Evolutionary conservation across 257 asterid genomes (phyloP), one percentile per base, ranked within the genome.

Genomic region (Euphrasia confusa): DNA sequence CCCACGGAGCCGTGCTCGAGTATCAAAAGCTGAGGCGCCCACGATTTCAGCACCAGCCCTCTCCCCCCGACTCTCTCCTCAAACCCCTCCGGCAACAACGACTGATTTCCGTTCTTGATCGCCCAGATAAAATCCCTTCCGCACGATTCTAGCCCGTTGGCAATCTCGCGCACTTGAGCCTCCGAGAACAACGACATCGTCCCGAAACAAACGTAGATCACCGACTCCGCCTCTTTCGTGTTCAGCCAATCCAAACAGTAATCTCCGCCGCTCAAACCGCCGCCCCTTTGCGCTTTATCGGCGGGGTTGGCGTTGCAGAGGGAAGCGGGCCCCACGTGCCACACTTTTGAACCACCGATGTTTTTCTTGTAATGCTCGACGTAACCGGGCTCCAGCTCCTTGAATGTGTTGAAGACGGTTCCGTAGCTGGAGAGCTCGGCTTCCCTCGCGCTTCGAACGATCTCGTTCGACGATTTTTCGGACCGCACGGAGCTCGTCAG

Each of bases 11-110:
- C 76, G 72, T 81, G 85, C 21, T 65, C 69, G n/a, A 81, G 55
- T 15, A 84, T 81, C 62, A 81, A 7, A 42, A 78, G 85, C 42
- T 81, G 91, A 0, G 82, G 80, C 7, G 88, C 83, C 91, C 91
- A 84, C 28, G 77, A 79, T 0, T 78, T 83, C 8, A 83, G n/a
- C 44, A 74, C 78, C 11, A 47, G 53, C 7, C 83, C 85, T 0
- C 70, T 65, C 14, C 50, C 14, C 1, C 35, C 74, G 14, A 74
- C 73, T 15, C 86, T 49, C 1, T 56, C 59, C 0, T 9, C 4
- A 57, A 74, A 80, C 21, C 72, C 79, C 0, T 49, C 32, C 0
- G 76, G 64, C 18, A 27, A 8, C 0, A 64, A 8, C 17, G 24
- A 21, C 24, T 21, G 24, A 21, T 71, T 74, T 10, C 77, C 67